These are phyloP conservation scores for Dendrobium catenatum DNA, from an alignment of 106 monocot genomes.

Conservation along the genomic window DNA sequence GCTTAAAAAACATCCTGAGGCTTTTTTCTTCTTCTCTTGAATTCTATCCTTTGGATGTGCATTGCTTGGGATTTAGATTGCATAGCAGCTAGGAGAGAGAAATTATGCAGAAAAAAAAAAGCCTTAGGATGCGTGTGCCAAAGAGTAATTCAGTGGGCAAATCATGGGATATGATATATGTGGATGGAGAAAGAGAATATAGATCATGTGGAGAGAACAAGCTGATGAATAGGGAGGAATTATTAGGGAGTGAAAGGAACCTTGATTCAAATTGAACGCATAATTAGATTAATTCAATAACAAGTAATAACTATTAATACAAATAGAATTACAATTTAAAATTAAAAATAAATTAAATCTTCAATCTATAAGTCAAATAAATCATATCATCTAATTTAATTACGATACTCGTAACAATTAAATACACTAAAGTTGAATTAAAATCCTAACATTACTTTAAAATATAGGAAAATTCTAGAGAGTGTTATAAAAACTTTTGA, in stretches of 20 bases:
- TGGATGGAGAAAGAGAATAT: no score
- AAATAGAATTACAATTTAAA: no score
- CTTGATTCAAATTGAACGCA: background rate
- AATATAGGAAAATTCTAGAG: background rate
- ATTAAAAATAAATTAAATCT: background rate
- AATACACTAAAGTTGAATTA: background rate
- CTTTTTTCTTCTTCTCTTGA: background rate
- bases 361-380: background rate
- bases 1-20: background rate
- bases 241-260: background rate
- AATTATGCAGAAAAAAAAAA: no score
- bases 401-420: background rate
- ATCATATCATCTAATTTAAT: background rate
- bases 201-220: no score
- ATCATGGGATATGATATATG: no score
- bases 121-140: no score
- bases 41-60: no score
- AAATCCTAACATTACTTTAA: background rate
- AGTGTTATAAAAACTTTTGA: background rate
- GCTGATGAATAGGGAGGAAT: no score
- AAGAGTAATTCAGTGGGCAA: no score
- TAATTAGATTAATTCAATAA: background rate
- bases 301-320: background rate
- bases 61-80: no score
- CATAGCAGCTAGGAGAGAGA: no score